A percentile compares a stretch with the other conserved stretches of the same genome.
These are phyloP conservation scores for Plenodomus tracheiphilus DNA, from an alignment of 2,329 filamentous ascomycete species.

Conservation along the genomic window DNA sequence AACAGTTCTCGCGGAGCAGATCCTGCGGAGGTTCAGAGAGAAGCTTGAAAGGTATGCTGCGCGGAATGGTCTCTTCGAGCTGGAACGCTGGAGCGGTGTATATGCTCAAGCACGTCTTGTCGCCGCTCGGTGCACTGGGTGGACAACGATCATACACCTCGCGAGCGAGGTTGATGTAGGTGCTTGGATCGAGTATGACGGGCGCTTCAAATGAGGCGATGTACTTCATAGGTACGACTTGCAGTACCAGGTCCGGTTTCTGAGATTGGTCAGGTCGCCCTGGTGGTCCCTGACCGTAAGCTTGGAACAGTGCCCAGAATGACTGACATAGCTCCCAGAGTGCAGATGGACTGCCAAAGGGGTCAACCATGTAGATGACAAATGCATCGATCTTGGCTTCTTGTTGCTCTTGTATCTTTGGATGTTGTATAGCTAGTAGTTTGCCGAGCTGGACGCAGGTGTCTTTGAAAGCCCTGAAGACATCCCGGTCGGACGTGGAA, in stretches of 20 bases:
- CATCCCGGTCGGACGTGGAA: constrained; percentile 21
- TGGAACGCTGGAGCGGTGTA: constrained; percentile 70
- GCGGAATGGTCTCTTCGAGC: constrained; percentile 70
- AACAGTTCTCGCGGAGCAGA: constrained; percentile 75
- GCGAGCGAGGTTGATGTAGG: constrained; percentile 66
- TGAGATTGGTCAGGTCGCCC: constrained; percentile 39
- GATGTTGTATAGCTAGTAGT: constrained; percentile 37
- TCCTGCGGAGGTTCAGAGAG: constrained; percentile 69
- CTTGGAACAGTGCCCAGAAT: constrained; percentile 72
- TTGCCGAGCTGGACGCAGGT: constrained; percentile 49
- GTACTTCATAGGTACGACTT: constrained; percentile 71
- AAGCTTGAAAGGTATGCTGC: constrained; percentile 75
- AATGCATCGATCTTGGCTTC: constrained; percentile 59
- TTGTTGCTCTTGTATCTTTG: constrained; percentile 38
- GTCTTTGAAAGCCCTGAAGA: constrained; percentile 37
- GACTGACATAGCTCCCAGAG: constrained; percentile 70
- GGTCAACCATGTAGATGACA: constrained; percentile 77
- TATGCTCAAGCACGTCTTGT: constrained; percentile 52
- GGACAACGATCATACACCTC: constrained; percentile 79
- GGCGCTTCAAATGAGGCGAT: constrained; percentile 66
- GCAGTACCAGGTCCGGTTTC: constrained; percentile 69
- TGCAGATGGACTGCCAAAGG: constrained; percentile 62
- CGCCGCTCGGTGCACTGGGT: constrained; percentile 43
- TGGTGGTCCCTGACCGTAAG: constrained; percentile 58
- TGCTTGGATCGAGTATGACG: constrained; percentile 63